Base-by-base conservation (phyloP, 129 eudicot species). In the Centella asiatica region DNA sequence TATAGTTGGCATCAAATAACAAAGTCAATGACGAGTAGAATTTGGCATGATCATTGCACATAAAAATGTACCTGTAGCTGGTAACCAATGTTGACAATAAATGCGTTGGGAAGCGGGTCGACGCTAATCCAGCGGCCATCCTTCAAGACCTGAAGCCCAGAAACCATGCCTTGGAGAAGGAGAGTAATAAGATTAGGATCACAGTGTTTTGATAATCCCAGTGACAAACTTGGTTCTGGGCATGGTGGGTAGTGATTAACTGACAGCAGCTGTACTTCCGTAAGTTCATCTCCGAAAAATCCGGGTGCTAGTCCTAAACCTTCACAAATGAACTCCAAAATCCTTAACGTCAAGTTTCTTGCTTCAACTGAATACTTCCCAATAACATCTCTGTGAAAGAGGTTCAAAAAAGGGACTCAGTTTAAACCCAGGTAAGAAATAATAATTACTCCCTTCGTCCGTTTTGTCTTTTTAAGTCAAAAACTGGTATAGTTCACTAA, bases 301-400 rank as follows among this genome's bases (percentile, higher is more conserved):
- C 70, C 70, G 4, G 57, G 49, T n/a, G 53, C 49, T 23, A 71
- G 76, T 29, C 70, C 65, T 44, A 71, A 46, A 14, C 76, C 70
- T 53, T 63, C 65, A 23, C 48, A 34, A 44, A 71, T 71, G 34
- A 71, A 49, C 9, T 71, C 42, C 0, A 71, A 8, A 23, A 71
- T 28, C 32, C 61, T 39, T 40, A 45, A 0, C 5, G 68, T 44
- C 40, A 71, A 45, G 33, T 49, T 69, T 22, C 72, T 67, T 42
- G 62, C 75, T 40, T 77, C 78, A 32, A 36, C 47, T 17, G 75
- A 62, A 48, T 72, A 77, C 24, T 51, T 50, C 32, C 57, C 57
- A 19, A 60, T 60, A 46, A 60, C 32, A 10, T 68, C 66, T 34
- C 73, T 71, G 25, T 23, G 44, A 37, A 54, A 60, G n/a, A 58